Evolutionary conservation across 805 yeast genomes (phyloP).

Genomic region (Saitoella complicata): DNA sequence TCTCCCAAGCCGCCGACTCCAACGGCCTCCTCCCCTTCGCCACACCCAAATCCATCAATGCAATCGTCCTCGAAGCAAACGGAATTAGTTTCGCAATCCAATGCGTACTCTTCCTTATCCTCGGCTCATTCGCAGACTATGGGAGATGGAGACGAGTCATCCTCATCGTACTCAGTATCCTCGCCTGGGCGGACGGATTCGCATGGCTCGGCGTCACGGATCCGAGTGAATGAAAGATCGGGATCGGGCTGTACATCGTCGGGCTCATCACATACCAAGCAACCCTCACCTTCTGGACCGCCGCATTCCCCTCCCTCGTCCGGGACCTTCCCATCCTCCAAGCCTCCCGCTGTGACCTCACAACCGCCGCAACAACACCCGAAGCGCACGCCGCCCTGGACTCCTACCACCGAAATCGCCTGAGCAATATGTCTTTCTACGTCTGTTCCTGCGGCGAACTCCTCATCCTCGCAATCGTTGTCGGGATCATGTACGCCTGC

Average conservation of each 20-base stretch:
- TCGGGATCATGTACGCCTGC: not conserved
- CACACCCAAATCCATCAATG: not conserved
- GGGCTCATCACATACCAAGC: not conserved
- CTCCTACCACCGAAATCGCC: not conserved
- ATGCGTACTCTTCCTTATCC: not conserved
- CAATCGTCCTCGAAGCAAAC: not conserved
- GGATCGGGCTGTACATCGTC: not conserved
- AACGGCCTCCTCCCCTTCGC: not conserved
- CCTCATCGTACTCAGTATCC: not conserved
- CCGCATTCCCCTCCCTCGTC: not conserved
- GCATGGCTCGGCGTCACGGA: not conserved
- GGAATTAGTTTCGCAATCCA: not conserved
- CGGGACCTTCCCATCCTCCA: not conserved
- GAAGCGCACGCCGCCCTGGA: too few species aligned
- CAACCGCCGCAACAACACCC: too few species aligned
- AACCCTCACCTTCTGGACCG: not conserved
- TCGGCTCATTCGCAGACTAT: not conserved
- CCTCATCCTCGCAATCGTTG: not conserved
- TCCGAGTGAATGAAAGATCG: not conserved
- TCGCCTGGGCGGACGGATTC: not conserved
- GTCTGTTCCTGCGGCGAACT: not conserved
- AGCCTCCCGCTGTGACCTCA: too few species aligned
- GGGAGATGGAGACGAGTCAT: not conserved
- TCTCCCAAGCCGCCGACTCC: not conserved
- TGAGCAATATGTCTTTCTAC: not conserved